phyloP scores from a whole-genome alignment of 148 eudicot species.

The Fallopia convolvulus region DNA sequence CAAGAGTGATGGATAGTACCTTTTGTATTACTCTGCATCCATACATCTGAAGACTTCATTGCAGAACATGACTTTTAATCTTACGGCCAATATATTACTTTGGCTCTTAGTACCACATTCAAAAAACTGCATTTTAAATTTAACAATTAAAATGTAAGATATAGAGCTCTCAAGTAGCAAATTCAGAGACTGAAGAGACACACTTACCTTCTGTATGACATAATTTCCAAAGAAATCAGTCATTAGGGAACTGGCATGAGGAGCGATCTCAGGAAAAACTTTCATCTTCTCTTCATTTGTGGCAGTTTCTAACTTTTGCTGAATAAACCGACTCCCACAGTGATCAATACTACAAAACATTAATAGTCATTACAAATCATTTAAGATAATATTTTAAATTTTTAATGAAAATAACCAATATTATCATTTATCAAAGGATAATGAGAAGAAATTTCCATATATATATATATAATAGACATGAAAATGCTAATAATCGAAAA shows the following conservation, averaged over 20 bases:
- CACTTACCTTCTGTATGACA: slow-evolving; percentile 56
- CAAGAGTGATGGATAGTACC: slow-evolving; percentile 22
- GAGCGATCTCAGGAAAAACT: slow-evolving; percentile 42
- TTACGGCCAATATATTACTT: slow-evolving; percentile 40
- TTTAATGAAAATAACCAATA: too few relatives aligned
- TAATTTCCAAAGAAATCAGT: slow-evolving; percentile 73
- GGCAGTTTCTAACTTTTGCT: slow-evolving; percentile 58
- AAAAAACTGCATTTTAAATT: slow-evolving; percentile 36
- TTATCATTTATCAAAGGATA: too few relatives aligned
- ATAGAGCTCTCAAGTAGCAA: background rate
- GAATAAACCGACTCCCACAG: slow-evolving; percentile 69
- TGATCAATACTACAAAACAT: slow-evolving; percentile 42
- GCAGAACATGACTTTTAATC: slow-evolving; percentile 52
- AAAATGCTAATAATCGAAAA: too few relatives aligned
- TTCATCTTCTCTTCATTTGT: slow-evolving; percentile 39
- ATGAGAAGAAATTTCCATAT: too few relatives aligned
- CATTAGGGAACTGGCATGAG: slow-evolving; percentile 45
- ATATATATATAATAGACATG: too few relatives aligned
- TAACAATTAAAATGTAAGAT: background rate
- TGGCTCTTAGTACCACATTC: slow-evolving; percentile 58
- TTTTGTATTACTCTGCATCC: slow-evolving; percentile 76
- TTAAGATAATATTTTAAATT: too few relatives aligned
- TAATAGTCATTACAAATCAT: background rate
- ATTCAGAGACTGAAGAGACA: background rate
- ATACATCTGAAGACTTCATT: slow-evolving; percentile 68